Conservation (phyloP, 352 stramenopile genomes). For the Peronospora destructor region DNA sequence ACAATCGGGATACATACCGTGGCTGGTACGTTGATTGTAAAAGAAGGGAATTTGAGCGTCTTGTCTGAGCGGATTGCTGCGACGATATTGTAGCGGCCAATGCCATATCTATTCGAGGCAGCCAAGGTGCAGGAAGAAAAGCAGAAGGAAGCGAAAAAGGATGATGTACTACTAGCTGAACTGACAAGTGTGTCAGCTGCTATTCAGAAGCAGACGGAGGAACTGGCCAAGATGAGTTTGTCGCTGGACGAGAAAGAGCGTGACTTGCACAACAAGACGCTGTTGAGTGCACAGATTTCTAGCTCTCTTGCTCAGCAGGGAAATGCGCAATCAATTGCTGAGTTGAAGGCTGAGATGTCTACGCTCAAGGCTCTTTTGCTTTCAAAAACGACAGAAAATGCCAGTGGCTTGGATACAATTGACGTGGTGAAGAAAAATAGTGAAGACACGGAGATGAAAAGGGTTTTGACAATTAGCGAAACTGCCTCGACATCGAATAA, state of each 20-base stretch:
- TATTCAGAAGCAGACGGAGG: slow-evolving; percentile 60
- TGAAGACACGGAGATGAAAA: slow-evolving; percentile 8
- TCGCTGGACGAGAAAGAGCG: slow-evolving; percentile 53
- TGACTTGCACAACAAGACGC: slow-evolving; percentile 38
- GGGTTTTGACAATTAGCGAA: slow-evolving; percentile 3
- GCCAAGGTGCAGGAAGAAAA: slow-evolving; percentile 45
- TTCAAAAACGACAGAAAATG: slow-evolving; percentile 20
- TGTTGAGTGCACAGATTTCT: slow-evolving; percentile 39
- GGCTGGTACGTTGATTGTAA: slow-evolving; percentile 36
- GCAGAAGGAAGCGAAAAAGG: slow-evolving; percentile 43
- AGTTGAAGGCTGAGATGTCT: slow-evolving; percentile 60
- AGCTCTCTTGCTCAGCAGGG: slow-evolving; percentile 44
- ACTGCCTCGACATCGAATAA: not conserved
- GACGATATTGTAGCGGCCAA: slow-evolving; percentile 25
- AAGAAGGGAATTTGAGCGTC: not conserved
- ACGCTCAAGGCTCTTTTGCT: slow-evolving; percentile 57
- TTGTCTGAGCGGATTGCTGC: not conserved
- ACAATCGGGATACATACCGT: slow-evolving; percentile 59
- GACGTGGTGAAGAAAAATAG: slow-evolving; percentile 2
- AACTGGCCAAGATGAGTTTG: slow-evolving; percentile 49
- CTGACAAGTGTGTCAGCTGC: slow-evolving; percentile 43
- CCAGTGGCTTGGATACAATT: not conserved
- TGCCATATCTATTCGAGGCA: slow-evolving; percentile 34
- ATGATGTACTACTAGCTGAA: slow-evolving; percentile 38
- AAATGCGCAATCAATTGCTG: slow-evolving; percentile 52